Evolutionary conservation across 371 early-diverging fungal species (phyloP).

Genomic region (Catenaria anguillulae): DNA sequence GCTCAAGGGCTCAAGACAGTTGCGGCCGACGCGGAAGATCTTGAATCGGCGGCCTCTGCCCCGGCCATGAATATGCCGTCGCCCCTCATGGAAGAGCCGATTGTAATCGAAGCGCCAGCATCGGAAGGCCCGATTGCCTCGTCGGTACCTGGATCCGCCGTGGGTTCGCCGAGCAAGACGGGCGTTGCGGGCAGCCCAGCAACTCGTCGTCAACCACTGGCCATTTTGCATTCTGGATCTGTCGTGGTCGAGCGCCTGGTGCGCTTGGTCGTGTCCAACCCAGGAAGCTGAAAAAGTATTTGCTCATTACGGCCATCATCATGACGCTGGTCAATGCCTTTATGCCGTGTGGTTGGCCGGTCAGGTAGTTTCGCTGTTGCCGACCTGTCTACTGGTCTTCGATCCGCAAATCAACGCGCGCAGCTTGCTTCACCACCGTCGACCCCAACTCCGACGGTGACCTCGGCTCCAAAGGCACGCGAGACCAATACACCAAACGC

Average conservation of each 20-base stretch:
- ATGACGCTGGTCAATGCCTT: background rate
- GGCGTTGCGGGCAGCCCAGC: too few species aligned
- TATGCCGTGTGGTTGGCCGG: background rate
- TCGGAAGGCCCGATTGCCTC: background rate
- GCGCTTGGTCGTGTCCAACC: too few species aligned
- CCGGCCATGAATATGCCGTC: too few species aligned
- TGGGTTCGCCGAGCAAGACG: background rate
- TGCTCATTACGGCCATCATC: background rate
- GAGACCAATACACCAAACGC: too few species aligned
- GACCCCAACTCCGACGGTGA: too few species aligned
- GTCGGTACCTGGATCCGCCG: background rate
- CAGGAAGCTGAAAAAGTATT: background rate
- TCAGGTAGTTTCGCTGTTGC: too few species aligned
- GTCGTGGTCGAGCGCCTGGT: background rate
- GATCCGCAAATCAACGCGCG: too few species aligned
- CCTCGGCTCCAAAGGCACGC: too few species aligned
- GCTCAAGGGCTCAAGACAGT: background rate
- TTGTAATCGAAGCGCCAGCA: background rate
- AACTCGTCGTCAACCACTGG: background rate
- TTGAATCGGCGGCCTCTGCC: background rate
- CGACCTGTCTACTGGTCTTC: too few species aligned
- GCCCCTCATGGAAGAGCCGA: too few species aligned
- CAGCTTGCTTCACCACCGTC: too few species aligned
- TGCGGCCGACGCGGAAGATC: background rate
- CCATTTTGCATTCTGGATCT: background rate